These are phyloP conservation scores for Meyerozyma sp. DNA, from an alignment of 1,139 yeast genomes.

Conservation along the genomic window DNA sequence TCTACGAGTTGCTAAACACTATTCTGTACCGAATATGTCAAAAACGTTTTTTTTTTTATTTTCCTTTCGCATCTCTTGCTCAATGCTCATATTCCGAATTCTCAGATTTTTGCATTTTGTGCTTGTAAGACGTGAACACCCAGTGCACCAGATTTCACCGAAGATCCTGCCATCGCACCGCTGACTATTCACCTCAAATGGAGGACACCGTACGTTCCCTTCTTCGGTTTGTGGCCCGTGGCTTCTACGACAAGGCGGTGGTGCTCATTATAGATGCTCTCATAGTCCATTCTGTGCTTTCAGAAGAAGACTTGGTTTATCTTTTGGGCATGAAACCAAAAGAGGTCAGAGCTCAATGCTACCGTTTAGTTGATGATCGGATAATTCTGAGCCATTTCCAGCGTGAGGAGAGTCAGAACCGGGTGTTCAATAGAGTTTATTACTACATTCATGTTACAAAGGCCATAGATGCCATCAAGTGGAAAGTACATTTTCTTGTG, in stretches of 20 bases:
- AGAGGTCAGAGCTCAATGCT: constrained; percentile 79
- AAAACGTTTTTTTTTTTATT: too few species aligned
- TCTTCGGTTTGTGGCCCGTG: constrained; percentile 64
- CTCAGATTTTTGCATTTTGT: too few species aligned
- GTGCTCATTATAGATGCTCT: constrained; percentile 84
- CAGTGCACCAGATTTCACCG: background rate
- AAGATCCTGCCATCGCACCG: background rate
- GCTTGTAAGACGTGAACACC: background rate
- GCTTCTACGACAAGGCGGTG: constrained; percentile 82
- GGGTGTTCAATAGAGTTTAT: constrained; percentile 70
- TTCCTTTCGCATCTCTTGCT: too few species aligned
- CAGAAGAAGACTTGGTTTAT: constrained; percentile 88
- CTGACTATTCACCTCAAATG: background rate
- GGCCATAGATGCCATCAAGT: constrained; percentile 91
- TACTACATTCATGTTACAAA: constrained; percentile 87
- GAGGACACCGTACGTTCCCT: constrained; percentile 4
- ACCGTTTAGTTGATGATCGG: constrained; percentile 78
- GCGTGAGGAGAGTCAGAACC: constrained; percentile 72
- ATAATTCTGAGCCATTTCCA: constrained; percentile 63
- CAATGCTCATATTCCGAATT: too few species aligned
- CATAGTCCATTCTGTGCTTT: constrained; percentile 82
- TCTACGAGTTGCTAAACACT: too few species aligned
- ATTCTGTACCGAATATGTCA: too few species aligned
- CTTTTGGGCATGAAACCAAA: constrained; percentile 81
- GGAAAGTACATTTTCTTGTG: constrained; percentile 91